Base-by-base conservation (phyloP, 1,139 yeast species). In the Pichia sp. region DNA sequence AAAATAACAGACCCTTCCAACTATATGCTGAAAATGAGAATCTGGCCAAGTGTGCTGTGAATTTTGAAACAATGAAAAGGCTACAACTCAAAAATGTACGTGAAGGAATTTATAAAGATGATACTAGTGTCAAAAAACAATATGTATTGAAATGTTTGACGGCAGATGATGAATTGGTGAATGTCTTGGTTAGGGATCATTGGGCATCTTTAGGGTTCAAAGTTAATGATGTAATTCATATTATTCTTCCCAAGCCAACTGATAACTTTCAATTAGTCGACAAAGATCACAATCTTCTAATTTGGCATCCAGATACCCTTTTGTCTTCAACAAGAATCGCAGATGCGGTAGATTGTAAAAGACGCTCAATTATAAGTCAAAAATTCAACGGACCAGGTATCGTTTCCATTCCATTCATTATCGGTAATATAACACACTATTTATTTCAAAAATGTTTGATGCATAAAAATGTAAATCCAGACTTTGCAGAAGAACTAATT, bases 241-340 rank as follows among this genome's bases (percentile, higher is more conserved):
- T 86, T 3, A 75, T 86, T n/a, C 59, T 62, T 2, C 59, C 57
- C 7, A 45, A 57, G 7, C 71, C 78, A 8, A 75, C 77, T 1
- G 58, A 46, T 4, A 73, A 76, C 53, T 71, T 76, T 9, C 69
- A 69, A 45, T 58, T 75, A 9, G 78, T 87, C 4, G 89, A 87
- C 58, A 69, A 73, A 42, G 81, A 81, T 57, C 71, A 77, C 34
- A 84, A 87, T 62, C 68, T 91, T 30, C 69, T 92, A 41, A 78
- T 93, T 29, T 78, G 95, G 78, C 82, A 88, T 62, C 99, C 99
- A 0, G 99, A 93, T 66, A 72, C 81, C 2, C 72, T 93, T 14
- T 73, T 93, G 1, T 81, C 97, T 0, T 91, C 96, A 4, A 93
- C 99, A 0, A 75, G 85, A 4, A 80, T 91, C 1, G 85, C 97